A percentile compares a stretch with the other conserved stretches of the same genome.
phyloP scores from a whole-genome alignment of 192 early-diverging fungal species.

The Mortierella claussenii region DNA sequence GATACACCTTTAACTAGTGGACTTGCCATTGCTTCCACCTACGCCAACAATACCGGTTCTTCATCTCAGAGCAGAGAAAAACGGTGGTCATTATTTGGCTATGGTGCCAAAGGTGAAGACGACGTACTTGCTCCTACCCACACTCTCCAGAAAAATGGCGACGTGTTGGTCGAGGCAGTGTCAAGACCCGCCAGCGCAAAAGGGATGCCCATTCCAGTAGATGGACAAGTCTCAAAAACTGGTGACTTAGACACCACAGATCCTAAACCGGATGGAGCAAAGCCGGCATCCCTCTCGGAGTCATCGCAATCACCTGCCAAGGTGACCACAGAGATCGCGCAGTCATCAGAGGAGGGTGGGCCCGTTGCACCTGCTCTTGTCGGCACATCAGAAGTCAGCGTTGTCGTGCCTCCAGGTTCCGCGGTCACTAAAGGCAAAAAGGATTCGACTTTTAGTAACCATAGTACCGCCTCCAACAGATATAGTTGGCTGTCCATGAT shows the following conservation, averaged over 20 bases:
- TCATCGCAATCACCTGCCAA: neutral
- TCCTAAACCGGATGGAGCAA: no score
- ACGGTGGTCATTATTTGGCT: conserved; percentile 46
- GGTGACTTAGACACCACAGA: no score
- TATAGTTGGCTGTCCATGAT: conserved; percentile 51
- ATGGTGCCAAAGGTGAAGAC: conserved; percentile 14
- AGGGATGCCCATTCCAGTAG: no score
- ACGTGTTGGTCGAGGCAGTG: conserved; percentile 35
- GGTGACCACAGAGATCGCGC: conserved; percentile 2
- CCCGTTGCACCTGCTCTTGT: conserved; percentile 20
- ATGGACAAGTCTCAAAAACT: no score
- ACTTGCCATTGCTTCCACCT: conserved; percentile 3
- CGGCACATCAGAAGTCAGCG: conserved; percentile 21
- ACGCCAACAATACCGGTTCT: neutral
- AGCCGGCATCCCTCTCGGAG: no score
- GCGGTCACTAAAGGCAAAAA: neutral
- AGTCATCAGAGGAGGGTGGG: neutral
- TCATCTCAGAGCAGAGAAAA: conserved; percentile 4
- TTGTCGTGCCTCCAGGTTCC: conserved; percentile 11
- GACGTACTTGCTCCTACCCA: neutral
- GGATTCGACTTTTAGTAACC: neutral
- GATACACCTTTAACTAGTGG: neutral
- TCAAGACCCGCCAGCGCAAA: conserved; percentile 14
- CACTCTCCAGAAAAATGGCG: conserved; percentile 23
- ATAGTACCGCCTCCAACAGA: conserved; percentile 9